Evolutionary conservation across 2,329 filamentous ascomycete genomes (phyloP), one percentile per base, ranked within the genome.

Genomic region (Trichoderma simmonsii): DNA sequence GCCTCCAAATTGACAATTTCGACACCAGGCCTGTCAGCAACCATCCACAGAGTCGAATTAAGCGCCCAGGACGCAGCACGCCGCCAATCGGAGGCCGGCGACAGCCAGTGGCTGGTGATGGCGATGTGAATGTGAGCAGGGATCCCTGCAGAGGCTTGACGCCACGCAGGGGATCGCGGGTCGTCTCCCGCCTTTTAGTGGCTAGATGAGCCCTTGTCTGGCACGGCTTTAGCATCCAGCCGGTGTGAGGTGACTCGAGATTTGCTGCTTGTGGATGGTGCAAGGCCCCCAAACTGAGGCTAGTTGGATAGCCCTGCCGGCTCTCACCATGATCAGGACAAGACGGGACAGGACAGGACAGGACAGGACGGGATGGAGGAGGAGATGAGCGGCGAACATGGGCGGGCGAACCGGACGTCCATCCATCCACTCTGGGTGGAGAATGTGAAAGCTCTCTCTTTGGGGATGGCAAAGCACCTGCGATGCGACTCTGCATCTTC

Each of bases 21-120:
- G 36, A 32, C 62, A 15, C 18, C 34, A 6, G 24, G 36, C 60
- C 54, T 28, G 65, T 26, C 65, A 60, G 21, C 51, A 26, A 59
- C 71, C 71, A 72, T 32, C 66, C 71, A 71, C 60, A 72, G 51
- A n/a, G 59, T 63, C 71, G 57, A 60, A 26, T 57, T 72, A 72
- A 72, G 71, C 71, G 71, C 71, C 67, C 26, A 36, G 59, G 39
- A 32, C 60, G 39, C 28, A 43, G 66, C 34, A 21, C 9, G 36
- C 60, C 51, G 61, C 71, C 71, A 72, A 72, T 72, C 43, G 67
- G 67, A 71, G 60, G 28, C 34, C 66, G 34, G n/a, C 36, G 36
- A 57, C 56, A 15, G 54, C n/a, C 65, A 28, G 65, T 59, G 59
- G 59, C 30, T 26, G 34, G 63, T 72, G 63, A 72, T 68, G 64